Evolutionary conservation across 208 protist species (phyloP), one percentile per base, ranked within the genome.

Genomic region (Histomonas meleagridis): DNA sequence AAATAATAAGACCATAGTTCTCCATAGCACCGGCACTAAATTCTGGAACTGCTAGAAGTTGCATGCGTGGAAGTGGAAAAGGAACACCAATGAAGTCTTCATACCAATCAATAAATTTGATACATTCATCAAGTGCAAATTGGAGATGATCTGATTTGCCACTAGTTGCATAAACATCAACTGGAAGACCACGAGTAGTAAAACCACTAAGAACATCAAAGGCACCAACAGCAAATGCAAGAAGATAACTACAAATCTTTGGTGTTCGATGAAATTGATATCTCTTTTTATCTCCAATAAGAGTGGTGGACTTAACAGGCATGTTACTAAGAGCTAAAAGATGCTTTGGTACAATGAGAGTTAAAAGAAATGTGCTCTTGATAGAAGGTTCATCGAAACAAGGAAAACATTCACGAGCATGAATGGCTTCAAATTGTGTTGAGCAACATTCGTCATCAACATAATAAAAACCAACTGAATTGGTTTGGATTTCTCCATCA

Each of bases 1-100:
- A n/a, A n/a, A 60, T 98, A 86, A 98, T 95, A 49, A 97, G 94
- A 12, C 93, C 93, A 55, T 96, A 98, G 94, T 98, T 98, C 93
- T 98, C 97, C 97, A 99, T 99, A 40, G 97, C 98, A 32, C 98
- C 98, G 21, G 94, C 94, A 46, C 94, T 94, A 92, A 98, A 98
- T 65, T 97, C 96, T 5, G 96, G 96, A 76, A 98, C 95, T 21
- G 97, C 97, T 62, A 99, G 92, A 65, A 98, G 91, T 94, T 99
- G 97, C 86, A 97, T 91, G 93, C 99, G 99, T 5, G 96, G 94
- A 46, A 98, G 94, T 43, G 96, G 94, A 93, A 97, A 98, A n/a
- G 93, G 93, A 40, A 93, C 92, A 40, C 94, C 93, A 92, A 97
- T 97, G 79, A 96, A 97, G 40, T 97, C 94, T 51, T 91, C 92